Evolutionary conservation across 352 stramenopile species (phyloP).

Genomic region (Halophytophthora batemanensis): DNA sequence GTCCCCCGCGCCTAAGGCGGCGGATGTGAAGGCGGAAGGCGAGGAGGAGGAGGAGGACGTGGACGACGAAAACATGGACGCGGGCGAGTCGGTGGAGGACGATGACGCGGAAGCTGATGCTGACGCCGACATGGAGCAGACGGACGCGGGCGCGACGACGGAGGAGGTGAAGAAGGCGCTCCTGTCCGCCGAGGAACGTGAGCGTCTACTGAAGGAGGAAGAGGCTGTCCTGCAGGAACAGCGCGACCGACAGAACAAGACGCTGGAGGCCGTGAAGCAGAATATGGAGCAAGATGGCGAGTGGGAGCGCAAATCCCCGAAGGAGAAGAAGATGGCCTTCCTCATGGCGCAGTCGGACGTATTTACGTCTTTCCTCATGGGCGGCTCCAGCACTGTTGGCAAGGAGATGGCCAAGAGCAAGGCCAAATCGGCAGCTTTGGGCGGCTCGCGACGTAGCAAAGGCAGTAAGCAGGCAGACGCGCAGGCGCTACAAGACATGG

Average conservation of each 20-base stretch:
- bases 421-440: slow-evolving; percentile 29
- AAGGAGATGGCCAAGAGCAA: slow-evolving; percentile 72
- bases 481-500: slow-evolving; percentile 69
- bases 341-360: slow-evolving; percentile 89
- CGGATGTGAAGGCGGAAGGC: slow-evolving; percentile 16
- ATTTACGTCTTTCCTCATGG: slow-evolving; percentile 88
- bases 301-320: slow-evolving; percentile 40
- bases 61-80: slow-evolving; percentile 22
- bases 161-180: slow-evolving; percentile 35
- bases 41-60: slow-evolving; percentile 32
- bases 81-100: slow-evolving; percentile 6
- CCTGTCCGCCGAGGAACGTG: slow-evolving; percentile 60
- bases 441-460: slow-evolving; percentile 58
- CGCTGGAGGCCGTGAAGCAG: slow-evolving; percentile 68
- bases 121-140: not conserved
- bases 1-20: not conserved
- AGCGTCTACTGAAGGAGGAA: slow-evolving; percentile 60
- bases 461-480: slow-evolving; percentile 67
- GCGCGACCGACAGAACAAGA: slow-evolving; percentile 73
- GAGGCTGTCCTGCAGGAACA: slow-evolving; percentile 70
- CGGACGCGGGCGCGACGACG: slow-evolving; percentile 8
- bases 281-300: slow-evolving; percentile 49
- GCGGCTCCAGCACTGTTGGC: slow-evolving; percentile 66
- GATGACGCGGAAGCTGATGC: slow-evolving; percentile 10
- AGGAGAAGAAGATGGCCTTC: slow-evolving; percentile 81